Conservation (phyloP, 164 flowering plant genomes). For the Stephania cephalantha region DNA sequence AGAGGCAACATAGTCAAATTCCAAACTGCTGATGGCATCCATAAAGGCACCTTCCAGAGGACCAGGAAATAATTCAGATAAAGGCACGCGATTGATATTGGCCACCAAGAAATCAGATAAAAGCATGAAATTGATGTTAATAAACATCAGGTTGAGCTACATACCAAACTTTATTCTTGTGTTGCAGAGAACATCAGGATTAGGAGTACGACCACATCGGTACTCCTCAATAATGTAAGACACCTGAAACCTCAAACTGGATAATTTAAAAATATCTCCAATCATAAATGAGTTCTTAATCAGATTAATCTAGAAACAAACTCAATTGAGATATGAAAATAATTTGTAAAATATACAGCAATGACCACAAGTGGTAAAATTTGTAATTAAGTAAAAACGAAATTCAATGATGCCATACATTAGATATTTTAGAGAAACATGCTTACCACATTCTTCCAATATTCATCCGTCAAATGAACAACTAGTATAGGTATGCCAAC, state of each 20-base stretch:
- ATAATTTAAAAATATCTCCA: neutral
- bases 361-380: neutral
- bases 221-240: conserved; percentile 88
- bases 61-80: conserved; percentile 4
- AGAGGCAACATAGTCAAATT: conserved; percentile 83
- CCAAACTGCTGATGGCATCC: conserved; percentile 76
- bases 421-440: neutral
- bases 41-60: conserved; percentile 68
- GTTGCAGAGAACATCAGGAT: conserved; percentile 97
- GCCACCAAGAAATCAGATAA: neutral
- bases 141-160: conserved; percentile 9
- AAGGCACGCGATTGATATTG: conserved; percentile 1
- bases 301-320: neutral
- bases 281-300: neutral
- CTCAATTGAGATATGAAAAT: neutral
- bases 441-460: conserved; percentile 89
- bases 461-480: conserved; percentile 92
- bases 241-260: conserved; percentile 43
- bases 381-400: neutral
- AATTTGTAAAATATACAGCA: neutral
- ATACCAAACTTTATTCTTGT: conserved; percentile 95
- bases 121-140: conserved; percentile 2
- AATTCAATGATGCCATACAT: neutral
- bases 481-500: conserved; percentile 86
- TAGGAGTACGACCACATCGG: conserved; percentile 84